Evolutionary conservation across 2,329 filamentous ascomycete species (phyloP), one percentile per base, ranked within the genome.

Genomic region (Pochonia chlamydosporia): DNA sequence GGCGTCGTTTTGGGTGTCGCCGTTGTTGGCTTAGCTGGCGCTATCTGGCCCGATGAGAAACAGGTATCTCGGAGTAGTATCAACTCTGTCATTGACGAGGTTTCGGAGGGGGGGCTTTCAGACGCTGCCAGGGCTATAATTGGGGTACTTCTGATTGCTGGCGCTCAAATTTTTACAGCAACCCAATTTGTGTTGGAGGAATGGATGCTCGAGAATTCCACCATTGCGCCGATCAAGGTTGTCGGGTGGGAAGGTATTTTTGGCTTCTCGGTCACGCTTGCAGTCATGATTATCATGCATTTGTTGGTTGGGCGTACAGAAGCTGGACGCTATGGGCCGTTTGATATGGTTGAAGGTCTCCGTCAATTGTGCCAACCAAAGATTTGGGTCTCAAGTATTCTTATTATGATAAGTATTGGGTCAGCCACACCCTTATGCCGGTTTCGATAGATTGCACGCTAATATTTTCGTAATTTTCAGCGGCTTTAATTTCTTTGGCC

Each of bases 391-490:
- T 88, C 88, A 20, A 95, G 89, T 54, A 46, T 97, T 7, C 67
- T 95, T 49, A 97, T 97, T 64, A 99, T 99, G 93, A 78, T 99
- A 56, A 95, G 89, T 60, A 99, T 99, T 59, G 92, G 92, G 87
- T 95, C 80, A 56, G 54, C 21, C 24, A 18, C 8, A 8, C 23
- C 31, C 21, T 28, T 25, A 9, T n/a, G 23, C 13, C 21, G 10
- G 6, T 20, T 18, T 4, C 31, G 14, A 11, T 28, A 11, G 3
- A 37, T 16, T 16, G 4, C n/a, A 25, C 18, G 3, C 51, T 45
- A 44, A 37, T 59, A 49, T 63, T 49, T 53, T 47, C 49, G 4
- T n/a, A 8, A 13, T 3, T 21, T 46, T 51, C 36, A 95, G 89
- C 53, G 91, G 92, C 46, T 99, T 97, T 79, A 99, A 99, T 71